Evolutionary conservation across 2,329 filamentous ascomycete genomes (phyloP).

Genomic region (Penicillium sp.): DNA sequence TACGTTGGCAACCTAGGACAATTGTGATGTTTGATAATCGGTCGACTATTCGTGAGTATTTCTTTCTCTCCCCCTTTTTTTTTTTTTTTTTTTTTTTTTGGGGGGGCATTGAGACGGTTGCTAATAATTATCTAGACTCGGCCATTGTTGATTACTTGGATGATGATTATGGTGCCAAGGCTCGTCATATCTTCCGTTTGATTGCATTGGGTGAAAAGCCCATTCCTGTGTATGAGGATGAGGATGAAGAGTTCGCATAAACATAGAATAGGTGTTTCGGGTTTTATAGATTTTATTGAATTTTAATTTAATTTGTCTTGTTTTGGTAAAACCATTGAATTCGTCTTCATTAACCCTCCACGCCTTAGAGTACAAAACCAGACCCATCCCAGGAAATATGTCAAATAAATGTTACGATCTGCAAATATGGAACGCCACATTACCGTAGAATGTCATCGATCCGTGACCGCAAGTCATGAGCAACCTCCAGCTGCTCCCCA

Average conservation of each 20-base stretch:
- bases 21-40: slow-evolving; percentile 54
- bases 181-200: slow-evolving; percentile 52
- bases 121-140: slow-evolving; percentile 40
- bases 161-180: slow-evolving; percentile 47
- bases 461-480: slow-evolving; percentile 41
- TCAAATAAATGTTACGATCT: slow-evolving; percentile 1
- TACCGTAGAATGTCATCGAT: slow-evolving; percentile 43
- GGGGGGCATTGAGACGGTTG: neutral
- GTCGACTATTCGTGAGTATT: slow-evolving; percentile 46
- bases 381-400: neutral
- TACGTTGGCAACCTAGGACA: slow-evolving; percentile 50
- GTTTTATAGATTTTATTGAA: slow-evolving; percentile 2
- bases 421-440: slow-evolving; percentile 9
- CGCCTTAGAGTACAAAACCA: neutral
- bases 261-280: slow-evolving; percentile 24
- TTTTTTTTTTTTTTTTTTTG: neutral
- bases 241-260: slow-evolving; percentile 5
- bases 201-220: slow-evolving; percentile 51
- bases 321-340: neutral
- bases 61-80: neutral
- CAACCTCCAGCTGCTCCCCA: slow-evolving; percentile 36
- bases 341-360: slow-evolving; percentile 16
- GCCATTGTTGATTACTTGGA: slow-evolving; percentile 51
- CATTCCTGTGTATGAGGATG: slow-evolving; percentile 43
- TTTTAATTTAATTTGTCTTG: neutral